Percentiles rank a stretch among this genome's conserved stretches.
phyloP scores from a whole-genome alignment of 345 rosid species.

The Cardiospermum halicacabum region DNA sequence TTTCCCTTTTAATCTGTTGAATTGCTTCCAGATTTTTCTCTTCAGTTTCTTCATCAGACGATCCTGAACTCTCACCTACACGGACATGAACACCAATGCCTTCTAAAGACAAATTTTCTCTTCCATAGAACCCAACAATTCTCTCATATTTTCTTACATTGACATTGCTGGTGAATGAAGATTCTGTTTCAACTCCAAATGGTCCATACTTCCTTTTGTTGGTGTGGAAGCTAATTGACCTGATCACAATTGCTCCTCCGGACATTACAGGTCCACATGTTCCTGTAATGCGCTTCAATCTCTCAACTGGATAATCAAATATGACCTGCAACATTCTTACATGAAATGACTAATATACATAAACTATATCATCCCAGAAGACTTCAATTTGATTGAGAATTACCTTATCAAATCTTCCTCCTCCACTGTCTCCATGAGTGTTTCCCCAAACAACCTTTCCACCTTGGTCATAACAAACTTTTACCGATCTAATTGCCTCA shows the following conservation, averaged over 20 bases:
- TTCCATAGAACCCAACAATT: constrained; percentile 82
- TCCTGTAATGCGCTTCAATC: constrained; percentile 60
- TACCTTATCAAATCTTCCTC: constrained; percentile 64
- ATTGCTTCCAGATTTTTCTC: no score
- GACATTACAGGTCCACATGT: constrained; percentile 62
- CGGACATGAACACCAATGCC: constrained; percentile 62
- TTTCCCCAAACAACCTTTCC: constrained; percentile 84
- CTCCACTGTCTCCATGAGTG: constrained; percentile 85
- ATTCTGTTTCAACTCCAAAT: constrained; percentile 82
- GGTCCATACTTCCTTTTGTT: constrained; percentile 81
- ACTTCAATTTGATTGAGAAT: no score
- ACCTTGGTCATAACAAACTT: constrained; percentile 59
- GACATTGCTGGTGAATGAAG: constrained; percentile 49
- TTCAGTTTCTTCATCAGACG: constrained; percentile 60
- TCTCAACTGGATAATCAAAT: constrained; percentile 77
- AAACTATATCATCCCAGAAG: no score
- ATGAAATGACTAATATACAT: no score
- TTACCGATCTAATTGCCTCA: constrained; percentile 58
- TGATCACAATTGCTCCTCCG: constrained; percentile 69
- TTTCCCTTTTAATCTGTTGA: no score
- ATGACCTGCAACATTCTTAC: no score
- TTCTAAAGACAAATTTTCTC: constrained; percentile 69
- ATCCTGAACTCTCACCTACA: constrained; percentile 56
- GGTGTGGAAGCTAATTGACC: constrained; percentile 76
- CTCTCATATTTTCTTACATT: no score